Evolutionary conservation across 148 eudicot genomes (phyloP), one percentile per base, ranked within the genome.

Genomic region (Hydrangea macrophylla): DNA sequence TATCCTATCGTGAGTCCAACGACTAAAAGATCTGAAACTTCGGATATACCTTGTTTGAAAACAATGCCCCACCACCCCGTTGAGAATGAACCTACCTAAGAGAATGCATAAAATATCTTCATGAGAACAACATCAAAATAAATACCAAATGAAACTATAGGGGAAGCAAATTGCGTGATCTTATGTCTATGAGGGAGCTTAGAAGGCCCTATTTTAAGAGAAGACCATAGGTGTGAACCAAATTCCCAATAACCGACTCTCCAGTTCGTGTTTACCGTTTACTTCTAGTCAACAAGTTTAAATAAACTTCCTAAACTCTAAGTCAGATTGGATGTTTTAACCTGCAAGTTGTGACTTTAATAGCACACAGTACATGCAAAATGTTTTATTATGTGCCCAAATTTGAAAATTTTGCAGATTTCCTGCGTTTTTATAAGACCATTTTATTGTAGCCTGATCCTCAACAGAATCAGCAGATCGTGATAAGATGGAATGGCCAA

Each of bases 51-150:
- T 68, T 74, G 79, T 80, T 94, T 90, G 68, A 90, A 94, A 53
- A 88, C 93, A 55, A 89, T 76, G 20, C 99, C 99, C n/a, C 82
- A 81, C 99, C 99, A 94, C 35, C 99, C 99, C 99, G 91, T 94
- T 61, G 91, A 86, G 84, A 88, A 94, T 22, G 96, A 94, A 65
- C 97, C 99, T 48, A 93, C 83, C 96, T 93, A 30, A n/a, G 42
- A 54, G 6, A 51, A 32, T 9, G 44, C 25, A 64, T 53, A 51
- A 6, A 60, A 17, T 20, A 62, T 25, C 24, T 62, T 24, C 20
- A 1, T 55, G 18, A 71, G 68, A 31, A 54, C 40, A 25, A 40
- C 7, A 23, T 17, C 20, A 39, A 23, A 61, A 28, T 24, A 54
- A 36, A 39, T 31, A 32, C 7, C 3, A 0, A 11, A 25, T 15